These are phyloP conservation scores for Aspergillus baeticus DNA, from an alignment of 495 filamentous ascomycete species.

Conservation along the genomic window DNA sequence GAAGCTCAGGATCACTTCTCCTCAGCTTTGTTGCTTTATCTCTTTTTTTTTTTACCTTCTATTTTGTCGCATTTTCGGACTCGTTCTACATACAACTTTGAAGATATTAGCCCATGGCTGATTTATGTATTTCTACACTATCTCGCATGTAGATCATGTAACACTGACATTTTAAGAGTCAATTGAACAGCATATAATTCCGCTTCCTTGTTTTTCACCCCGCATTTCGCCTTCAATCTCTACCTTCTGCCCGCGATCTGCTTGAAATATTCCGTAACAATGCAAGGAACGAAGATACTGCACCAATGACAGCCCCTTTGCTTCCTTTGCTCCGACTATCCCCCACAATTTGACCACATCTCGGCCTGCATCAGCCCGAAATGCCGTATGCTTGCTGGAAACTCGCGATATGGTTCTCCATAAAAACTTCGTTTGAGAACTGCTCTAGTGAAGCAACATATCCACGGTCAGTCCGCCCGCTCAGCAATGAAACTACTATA, in stretches of 20 bases:
- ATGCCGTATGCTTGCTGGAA: not conserved
- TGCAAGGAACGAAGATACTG: conserved; percentile 7
- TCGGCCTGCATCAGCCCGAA: conserved; percentile 18
- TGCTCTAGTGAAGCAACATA: too few species aligned
- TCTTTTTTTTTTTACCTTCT: not conserved
- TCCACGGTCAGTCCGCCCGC: not conserved
- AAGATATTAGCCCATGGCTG: not conserved
- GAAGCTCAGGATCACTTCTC: not conserved
- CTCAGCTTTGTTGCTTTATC: not conserved
- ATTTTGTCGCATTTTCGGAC: not conserved
- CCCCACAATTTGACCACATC: conserved; percentile 12
- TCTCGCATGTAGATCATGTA: not conserved
- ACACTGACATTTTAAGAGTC: too few species aligned
- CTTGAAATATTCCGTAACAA: too few species aligned
- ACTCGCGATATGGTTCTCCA: not conserved
- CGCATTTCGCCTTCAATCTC: too few species aligned
- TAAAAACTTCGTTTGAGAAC: not conserved
- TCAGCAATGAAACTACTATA: conserved; percentile 10
- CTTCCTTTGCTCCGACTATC: not conserved
- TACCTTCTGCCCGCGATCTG: too few species aligned
- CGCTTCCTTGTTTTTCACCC: not conserved
- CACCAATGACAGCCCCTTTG: conserved; percentile 14
- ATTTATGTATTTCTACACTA: not conserved
- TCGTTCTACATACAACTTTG: not conserved
- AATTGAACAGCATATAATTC: not conserved